Percentiles rank a stretch among this genome's conserved stretches.
Conservation (phyloP, 1,284 basidiomycete species). For the Rhodotorula sp. region DNA sequence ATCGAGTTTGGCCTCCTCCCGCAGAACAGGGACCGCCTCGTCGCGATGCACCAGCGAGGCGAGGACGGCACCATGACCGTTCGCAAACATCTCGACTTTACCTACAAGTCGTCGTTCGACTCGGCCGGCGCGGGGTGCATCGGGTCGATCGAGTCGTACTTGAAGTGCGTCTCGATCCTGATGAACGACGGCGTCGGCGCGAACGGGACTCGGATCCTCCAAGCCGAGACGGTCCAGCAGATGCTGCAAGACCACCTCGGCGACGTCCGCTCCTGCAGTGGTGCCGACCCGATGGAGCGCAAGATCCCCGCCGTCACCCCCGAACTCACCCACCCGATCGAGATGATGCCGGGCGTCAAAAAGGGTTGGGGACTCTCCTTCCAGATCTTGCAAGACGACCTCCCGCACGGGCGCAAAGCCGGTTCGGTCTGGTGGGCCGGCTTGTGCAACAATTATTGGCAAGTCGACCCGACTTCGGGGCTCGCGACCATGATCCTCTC, state of each 20-base stretch:
- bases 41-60: background rate
- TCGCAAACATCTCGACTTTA: background rate
- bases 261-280: background rate
- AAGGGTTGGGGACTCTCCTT: background rate
- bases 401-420: background rate
- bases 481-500: slow-evolving; percentile 4
- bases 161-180: slow-evolving; percentile 1
- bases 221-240: slow-evolving; percentile 22
- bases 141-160: background rate
- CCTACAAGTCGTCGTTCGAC: background rate
- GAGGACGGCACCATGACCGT: background rate
- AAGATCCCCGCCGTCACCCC: background rate
- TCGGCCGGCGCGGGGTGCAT: background rate
- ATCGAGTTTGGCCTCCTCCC: background rate
- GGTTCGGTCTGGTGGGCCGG: background rate
- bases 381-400: background rate
- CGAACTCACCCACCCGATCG: background rate
- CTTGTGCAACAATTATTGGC: background rate
- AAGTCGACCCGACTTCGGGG: background rate
- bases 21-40: background rate
- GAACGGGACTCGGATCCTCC: slow-evolving; percentile 12
- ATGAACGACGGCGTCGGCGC: background rate
- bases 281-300: background rate
- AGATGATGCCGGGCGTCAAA: background rate
- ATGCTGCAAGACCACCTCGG: slow-evolving; percentile 23